A percentile compares a stretch with the other conserved stretches of the same genome.
Conservation (phyloP, 371 early-diverging fungal genomes). For the Amoeboaphelidium occidentale region DNA sequence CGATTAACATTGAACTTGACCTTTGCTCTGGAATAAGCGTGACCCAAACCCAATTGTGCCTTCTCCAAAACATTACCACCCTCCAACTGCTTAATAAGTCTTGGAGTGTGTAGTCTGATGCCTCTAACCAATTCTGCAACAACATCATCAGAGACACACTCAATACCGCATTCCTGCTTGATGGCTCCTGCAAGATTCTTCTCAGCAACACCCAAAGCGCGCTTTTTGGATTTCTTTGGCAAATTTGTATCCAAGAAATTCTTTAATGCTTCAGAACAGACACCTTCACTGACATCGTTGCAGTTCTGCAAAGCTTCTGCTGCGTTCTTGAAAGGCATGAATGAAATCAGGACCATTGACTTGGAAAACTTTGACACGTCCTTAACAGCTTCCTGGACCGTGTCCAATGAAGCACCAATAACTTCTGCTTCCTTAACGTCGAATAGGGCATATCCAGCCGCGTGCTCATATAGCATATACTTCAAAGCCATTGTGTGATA, state of each 20-base stretch:
- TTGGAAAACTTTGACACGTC: slow-evolving; percentile 80
- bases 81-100: slow-evolving; percentile 64
- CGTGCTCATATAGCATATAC: slow-evolving; percentile 67
- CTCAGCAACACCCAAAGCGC: slow-evolving; percentile 76
- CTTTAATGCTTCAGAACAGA: slow-evolving; percentile 54
- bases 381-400: slow-evolving; percentile 49
- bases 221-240: slow-evolving; percentile 42
- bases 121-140: slow-evolving; percentile 78
- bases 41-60: slow-evolving; percentile 90
- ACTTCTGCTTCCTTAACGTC: slow-evolving; percentile 81
- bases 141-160: slow-evolving; percentile 11
- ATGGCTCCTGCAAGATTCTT: slow-evolving; percentile 72
- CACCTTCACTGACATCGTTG: slow-evolving; percentile 89
- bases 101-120: slow-evolving; percentile 65
- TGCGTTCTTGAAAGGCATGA: slow-evolving; percentile 85
- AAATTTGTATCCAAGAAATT: slow-evolving; percentile 82
- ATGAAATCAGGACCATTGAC: slow-evolving; percentile 70
- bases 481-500: no score
- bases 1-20: slow-evolving; percentile 34
- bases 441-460: slow-evolving; percentile 89
- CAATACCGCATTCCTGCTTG: slow-evolving; percentile 16
- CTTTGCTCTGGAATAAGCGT: slow-evolving; percentile 70
- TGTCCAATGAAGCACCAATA: slow-evolving; percentile 73
- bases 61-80: slow-evolving; percentile 57
- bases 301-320: slow-evolving; percentile 91